These are phyloP conservation scores for Ceriops zippeliana DNA, from an alignment of 345 rosid species.

Conservation along the genomic window DNA sequence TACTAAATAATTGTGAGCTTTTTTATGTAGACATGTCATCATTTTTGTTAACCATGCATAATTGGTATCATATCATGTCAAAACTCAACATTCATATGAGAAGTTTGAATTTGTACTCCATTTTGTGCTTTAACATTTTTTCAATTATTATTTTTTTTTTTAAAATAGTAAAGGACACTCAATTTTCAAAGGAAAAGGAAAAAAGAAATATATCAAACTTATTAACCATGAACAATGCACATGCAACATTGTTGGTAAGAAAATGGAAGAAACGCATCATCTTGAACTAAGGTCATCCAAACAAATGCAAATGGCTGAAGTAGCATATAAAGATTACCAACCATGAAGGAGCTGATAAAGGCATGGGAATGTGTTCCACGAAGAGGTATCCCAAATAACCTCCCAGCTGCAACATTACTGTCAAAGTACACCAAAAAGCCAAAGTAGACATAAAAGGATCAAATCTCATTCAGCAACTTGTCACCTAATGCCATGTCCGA, in stretches of 20 bases:
- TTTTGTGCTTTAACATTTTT: too few relatives aligned
- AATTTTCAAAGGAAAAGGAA: not conserved
- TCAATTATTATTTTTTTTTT: too few relatives aligned
- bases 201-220: too few relatives aligned
- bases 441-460: constrained; percentile 2
- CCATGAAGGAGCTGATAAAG: constrained; percentile 97
- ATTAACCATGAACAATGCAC: too few relatives aligned
- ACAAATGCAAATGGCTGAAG: not conserved
- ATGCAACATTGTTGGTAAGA: too few relatives aligned
- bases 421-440: constrained; percentile 14
- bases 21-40: too few relatives aligned
- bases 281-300: not conserved
- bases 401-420: constrained; percentile 97
- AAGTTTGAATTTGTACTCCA: too few relatives aligned
- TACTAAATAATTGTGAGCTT: too few relatives aligned
- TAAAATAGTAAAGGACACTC: not conserved
- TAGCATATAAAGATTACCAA: constrained; percentile 26
- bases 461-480: constrained; percentile 11
- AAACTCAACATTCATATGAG: too few relatives aligned
- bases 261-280: not conserved
- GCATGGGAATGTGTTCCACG: constrained; percentile 99
- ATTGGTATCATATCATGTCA: too few relatives aligned
- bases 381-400: constrained; percentile 85
- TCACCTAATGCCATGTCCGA: too few relatives aligned
- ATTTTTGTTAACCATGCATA: too few relatives aligned